These are phyloP conservation scores for Ustilago sp. DNA, from an alignment of 1,284 basidiomycete genomes.

Conservation along the genomic window DNA sequence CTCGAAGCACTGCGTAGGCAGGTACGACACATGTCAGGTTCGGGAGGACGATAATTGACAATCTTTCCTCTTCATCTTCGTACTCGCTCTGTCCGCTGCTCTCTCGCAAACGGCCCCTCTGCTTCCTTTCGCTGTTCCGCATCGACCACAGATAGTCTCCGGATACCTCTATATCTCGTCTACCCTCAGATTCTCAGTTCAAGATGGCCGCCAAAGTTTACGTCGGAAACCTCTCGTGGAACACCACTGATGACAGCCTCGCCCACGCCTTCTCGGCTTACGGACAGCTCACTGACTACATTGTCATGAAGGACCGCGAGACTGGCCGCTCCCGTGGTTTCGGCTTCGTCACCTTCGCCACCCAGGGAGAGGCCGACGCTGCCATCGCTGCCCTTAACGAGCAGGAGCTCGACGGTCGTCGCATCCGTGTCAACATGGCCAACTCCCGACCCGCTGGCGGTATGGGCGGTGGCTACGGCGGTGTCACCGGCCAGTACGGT, in stretches of 20 bases:
- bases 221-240: slow-evolving; percentile 70
- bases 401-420: slow-evolving; percentile 90
- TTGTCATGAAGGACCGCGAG: slow-evolving; percentile 96
- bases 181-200: slow-evolving; percentile 21
- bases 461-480: slow-evolving; percentile 65
- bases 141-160: slow-evolving; percentile 39
- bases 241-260: slow-evolving; percentile 69
- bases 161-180: slow-evolving; percentile 42
- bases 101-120: neutral
- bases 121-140: neutral
- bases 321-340: slow-evolving; percentile 91
- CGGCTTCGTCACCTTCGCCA: slow-evolving; percentile 79
- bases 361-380: slow-evolving; percentile 78
- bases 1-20: neutral
- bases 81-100: neutral
- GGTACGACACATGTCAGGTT: neutral
- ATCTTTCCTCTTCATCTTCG: neutral
- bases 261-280: slow-evolving; percentile 67
- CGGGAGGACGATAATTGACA: neutral
- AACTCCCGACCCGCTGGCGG: slow-evolving; percentile 78
- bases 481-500: slow-evolving; percentile 66
- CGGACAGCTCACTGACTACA: slow-evolving; percentile 69
- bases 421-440: slow-evolving; percentile 90
- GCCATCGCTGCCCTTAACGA: slow-evolving; percentile 87
- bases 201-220: slow-evolving; percentile 69